Evolutionary conservation across 2,329 filamentous ascomycete genomes (phyloP), one percentile per base, ranked within the genome.

Genomic region (Microsporum canis): DNA sequence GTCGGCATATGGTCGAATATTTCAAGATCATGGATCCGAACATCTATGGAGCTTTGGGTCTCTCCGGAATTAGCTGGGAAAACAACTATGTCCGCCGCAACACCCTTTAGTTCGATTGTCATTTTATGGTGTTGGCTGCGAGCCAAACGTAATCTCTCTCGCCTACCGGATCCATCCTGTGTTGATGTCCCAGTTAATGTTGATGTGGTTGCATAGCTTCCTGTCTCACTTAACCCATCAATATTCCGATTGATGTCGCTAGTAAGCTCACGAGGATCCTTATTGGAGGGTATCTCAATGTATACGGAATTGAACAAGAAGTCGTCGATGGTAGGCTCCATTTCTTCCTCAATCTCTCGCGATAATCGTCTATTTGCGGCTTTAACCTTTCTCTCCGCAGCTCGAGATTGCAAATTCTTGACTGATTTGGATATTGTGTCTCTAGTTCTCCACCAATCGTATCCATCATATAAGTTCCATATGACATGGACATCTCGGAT

Each of bases 241-340:
- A 97, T 82, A 39, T 92, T 85, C 61, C 88, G 85, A 69, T 96
- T 96, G 73, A 99, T 96, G 43, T 88, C 88, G 53, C 84, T 83
- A 3, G 89, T 81, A 7, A 97, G 80, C 34, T 95, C 89, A 59
- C 84, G 84, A 3, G 91, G 90, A 67, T 97, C 92, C 62, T 87
- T 84, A 67, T 91, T 94, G 8, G 88, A 82, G 0, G 92, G 88
- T 17, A 99, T 88, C 12, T 89, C 91, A 67, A 99, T 96, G 76
- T 96, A 99, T 60, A 99, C 96, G 0, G 94, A 99, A 71, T 99
- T 97, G 80, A 99, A 99, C 14, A 99, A 79, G 67, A 95, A 95
- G 71, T 99, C 95, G 4, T 90, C 91, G 73, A 97, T 95, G 4
- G 88, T 88, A 10, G 85, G 89, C 72, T 91, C 88, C 49, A 91